These are phyloP conservation scores for Antrodiella citrinella DNA, from an alignment of 768 basidiomycete genomes.

Conservation along the genomic window DNA sequence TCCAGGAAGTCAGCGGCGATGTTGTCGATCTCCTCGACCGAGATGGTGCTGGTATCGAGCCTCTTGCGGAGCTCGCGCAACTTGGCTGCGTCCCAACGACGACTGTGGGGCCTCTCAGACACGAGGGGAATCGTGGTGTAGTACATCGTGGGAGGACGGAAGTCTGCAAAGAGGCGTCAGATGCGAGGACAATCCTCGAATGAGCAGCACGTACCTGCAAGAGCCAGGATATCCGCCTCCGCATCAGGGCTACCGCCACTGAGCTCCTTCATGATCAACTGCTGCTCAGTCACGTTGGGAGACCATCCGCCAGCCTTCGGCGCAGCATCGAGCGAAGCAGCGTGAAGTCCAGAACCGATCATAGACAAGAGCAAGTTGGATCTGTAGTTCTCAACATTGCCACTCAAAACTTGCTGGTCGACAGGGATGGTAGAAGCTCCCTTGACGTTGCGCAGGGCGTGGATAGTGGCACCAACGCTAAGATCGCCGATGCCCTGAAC, in stretches of 20 bases:
- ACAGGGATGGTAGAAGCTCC: constrained; percentile 90
- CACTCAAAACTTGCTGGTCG: constrained; percentile 89
- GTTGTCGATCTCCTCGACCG: constrained; percentile 80
- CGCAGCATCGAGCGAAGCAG: constrained; percentile 45
- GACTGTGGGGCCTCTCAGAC: constrained; percentile 74
- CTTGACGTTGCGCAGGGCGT: constrained; percentile 78
- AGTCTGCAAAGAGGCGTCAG: constrained; percentile 43
- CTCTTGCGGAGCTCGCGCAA: constrained; percentile 91
- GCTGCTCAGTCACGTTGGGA: constrained; percentile 82
- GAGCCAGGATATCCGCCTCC: constrained; percentile 76
- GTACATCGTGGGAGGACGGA: constrained; percentile 90
- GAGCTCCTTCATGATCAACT: constrained; percentile 94
- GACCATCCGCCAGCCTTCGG: constrained; percentile 60
- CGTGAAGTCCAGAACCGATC: constrained; percentile 72
- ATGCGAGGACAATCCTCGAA: background rate
- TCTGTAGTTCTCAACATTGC: constrained; percentile 89
- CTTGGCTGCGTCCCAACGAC: constrained; percentile 90
- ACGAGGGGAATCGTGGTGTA: constrained; percentile 92
- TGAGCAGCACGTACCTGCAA: constrained; percentile 58
- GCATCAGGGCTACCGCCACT: constrained; percentile 69
- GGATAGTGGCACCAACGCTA: constrained; percentile 83
- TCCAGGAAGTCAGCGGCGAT: constrained; percentile 88
- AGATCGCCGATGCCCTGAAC: constrained; percentile 81
- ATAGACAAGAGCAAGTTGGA: constrained; percentile 86
- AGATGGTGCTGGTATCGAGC: constrained; percentile 83